Percentiles rank a stretch among this genome's conserved stretches.
These are phyloP conservation scores for Paramyrothecium sp. DNA, from an alignment of 2,329 filamentous ascomycete genomes.

Conservation along the genomic window DNA sequence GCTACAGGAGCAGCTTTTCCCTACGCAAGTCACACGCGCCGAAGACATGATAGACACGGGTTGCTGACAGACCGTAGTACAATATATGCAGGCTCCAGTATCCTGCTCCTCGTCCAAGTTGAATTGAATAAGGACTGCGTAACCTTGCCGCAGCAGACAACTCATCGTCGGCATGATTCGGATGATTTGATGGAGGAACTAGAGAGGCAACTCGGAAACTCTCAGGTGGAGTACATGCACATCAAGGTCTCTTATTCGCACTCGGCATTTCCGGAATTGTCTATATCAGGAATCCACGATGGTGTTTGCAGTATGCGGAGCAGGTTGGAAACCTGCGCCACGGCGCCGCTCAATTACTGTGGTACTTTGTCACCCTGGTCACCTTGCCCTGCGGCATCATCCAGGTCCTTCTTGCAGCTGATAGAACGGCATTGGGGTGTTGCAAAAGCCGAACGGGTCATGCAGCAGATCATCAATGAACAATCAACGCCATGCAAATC, in stretches of 20 bases:
- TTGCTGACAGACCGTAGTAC: slow-evolving; percentile 28
- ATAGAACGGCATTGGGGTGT: slow-evolving; percentile 49
- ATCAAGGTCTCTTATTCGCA: slow-evolving; percentile 55
- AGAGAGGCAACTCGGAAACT: slow-evolving; percentile 53
- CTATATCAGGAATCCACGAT: slow-evolving; percentile 13
- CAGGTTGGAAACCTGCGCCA: slow-evolving; percentile 50
- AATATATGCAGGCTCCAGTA: slow-evolving; percentile 39
- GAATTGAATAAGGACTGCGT: slow-evolving; percentile 24
- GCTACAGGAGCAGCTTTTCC: slow-evolving; percentile 41
- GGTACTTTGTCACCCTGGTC: slow-evolving; percentile 52
- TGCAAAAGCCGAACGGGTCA: slow-evolving; percentile 39
- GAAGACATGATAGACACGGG: neutral
- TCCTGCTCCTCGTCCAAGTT: slow-evolving; percentile 49
- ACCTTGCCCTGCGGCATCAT: slow-evolving; percentile 32
- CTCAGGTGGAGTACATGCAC: slow-evolving; percentile 46
- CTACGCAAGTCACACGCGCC: slow-evolving; percentile 31
- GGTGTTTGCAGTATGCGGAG: slow-evolving; percentile 43
- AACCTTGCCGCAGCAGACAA: slow-evolving; percentile 6
- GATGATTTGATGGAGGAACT: slow-evolving; percentile 59
- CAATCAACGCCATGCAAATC: slow-evolving; percentile 8
- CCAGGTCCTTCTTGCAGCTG: slow-evolving; percentile 40
- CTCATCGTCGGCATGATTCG: slow-evolving; percentile 38
- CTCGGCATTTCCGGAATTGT: slow-evolving; percentile 48
- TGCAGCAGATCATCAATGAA: slow-evolving; percentile 28
- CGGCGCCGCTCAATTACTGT: slow-evolving; percentile 48